These are phyloP conservation scores for Kalaharituber pfeilii DNA, from an alignment of 2,329 filamentous ascomycete species.

Conservation along the genomic window DNA sequence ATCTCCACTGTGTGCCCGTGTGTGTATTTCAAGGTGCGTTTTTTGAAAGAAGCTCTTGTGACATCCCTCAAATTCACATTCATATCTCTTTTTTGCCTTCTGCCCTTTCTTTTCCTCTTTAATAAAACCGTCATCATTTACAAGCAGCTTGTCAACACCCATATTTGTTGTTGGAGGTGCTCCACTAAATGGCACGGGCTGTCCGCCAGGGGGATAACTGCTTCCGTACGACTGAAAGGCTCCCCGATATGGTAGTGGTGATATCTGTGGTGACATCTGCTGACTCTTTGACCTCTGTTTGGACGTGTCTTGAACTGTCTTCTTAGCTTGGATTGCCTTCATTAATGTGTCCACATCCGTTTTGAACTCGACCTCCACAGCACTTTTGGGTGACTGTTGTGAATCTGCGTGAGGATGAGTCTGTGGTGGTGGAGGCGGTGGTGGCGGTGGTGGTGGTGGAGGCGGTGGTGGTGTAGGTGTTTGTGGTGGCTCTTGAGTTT, in stretches of 20 bases:
- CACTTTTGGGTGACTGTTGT: conserved; percentile 18
- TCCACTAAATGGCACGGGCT: not conserved
- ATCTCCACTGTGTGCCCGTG: conserved; percentile 69
- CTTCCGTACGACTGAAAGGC: conserved; percentile 9
- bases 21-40: conserved; percentile 83
- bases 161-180: not conserved
- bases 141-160: conserved; percentile 22
- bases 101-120: conserved; percentile 26
- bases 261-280: conserved; percentile 20
- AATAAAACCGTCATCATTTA: conserved; percentile 22
- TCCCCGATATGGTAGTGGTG: conserved; percentile 1
- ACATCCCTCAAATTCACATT: conserved; percentile 58
- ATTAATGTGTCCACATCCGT: conserved; percentile 77
- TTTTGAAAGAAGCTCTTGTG: conserved; percentile 75
- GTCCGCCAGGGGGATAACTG: not conserved
- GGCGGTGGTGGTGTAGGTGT: conserved; percentile 10
- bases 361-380: conserved; percentile 45
- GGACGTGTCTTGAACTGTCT: conserved; percentile 21
- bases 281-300: conserved; percentile 10
- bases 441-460: no score
- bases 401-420: conserved; percentile 25
- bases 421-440: conserved; percentile 9
- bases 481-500: conserved; percentile 8
- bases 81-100: conserved; percentile 43
- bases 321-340: conserved; percentile 65